Evolutionary conservation across 371 early-diverging fungal species (phyloP).

Genomic region (Apophysomyces elegans): DNA sequence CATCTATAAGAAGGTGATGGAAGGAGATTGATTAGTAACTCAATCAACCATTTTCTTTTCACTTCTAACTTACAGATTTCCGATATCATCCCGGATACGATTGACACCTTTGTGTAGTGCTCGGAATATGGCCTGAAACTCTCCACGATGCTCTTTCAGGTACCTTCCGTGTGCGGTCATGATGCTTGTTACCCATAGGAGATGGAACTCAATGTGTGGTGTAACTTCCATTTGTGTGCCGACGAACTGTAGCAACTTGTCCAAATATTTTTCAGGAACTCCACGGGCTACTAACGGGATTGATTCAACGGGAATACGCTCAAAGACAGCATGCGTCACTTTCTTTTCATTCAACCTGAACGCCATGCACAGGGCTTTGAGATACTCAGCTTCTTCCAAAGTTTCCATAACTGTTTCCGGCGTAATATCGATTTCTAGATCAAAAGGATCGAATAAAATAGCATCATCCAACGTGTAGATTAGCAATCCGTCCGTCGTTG

Average conservation of each 20-base stretch:
- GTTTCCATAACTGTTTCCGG: constrained; percentile 82
- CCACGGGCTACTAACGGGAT: constrained; percentile 76
- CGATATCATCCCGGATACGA: too few species aligned
- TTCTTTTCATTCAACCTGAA: constrained; percentile 87
- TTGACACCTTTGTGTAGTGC: too few species aligned
- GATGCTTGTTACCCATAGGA: constrained; percentile 80
- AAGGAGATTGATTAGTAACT: too few species aligned
- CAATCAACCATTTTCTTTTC: constrained; percentile 21
- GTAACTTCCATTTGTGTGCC: constrained; percentile 75
- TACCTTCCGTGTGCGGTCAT: constrained; percentile 83
- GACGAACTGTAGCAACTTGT: constrained; percentile 81
- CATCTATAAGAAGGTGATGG: too few species aligned
- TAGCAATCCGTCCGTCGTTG: constrained; percentile 94
- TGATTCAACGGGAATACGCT: constrained; percentile 79
- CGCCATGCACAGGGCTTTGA: constrained; percentile 88
- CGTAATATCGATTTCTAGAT: constrained; percentile 94
- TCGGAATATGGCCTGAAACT: constrained; percentile 53
- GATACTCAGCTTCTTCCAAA: constrained; percentile 74
- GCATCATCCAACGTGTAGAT: constrained; percentile 93
- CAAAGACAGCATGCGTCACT: constrained; percentile 77
- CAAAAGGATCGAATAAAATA: constrained; percentile 95
- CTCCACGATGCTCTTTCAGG: constrained; percentile 77
- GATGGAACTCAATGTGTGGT: constrained; percentile 86
- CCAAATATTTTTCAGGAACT: constrained; percentile 85
- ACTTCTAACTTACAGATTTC: too few species aligned